These are phyloP conservation scores for Diaporthe aspalathi DNA, from an alignment of 2,329 filamentous ascomycete species.

Conservation along the genomic window DNA sequence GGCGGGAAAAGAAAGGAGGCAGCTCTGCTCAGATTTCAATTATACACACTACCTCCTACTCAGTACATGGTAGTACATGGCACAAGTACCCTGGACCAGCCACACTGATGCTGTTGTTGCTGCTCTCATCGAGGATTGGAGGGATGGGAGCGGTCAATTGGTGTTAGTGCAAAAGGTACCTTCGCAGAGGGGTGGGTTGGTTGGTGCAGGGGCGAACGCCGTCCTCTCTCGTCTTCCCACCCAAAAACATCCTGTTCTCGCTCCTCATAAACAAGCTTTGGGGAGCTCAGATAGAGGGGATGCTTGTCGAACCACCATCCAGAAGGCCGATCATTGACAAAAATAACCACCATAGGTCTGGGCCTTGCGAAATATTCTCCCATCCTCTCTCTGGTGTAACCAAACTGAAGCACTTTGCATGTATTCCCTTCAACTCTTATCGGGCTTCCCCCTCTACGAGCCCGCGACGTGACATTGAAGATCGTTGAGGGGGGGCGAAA, in stretches of 20 bases:
- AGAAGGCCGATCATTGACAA: slow-evolving; percentile 24
- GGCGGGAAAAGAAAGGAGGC: slow-evolving; percentile 32
- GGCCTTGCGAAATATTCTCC: slow-evolving; percentile 17
- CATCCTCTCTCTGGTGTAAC: neutral
- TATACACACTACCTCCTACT: neutral
- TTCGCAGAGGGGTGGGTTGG: neutral
- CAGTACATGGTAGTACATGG: neutral
- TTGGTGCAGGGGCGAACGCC: neutral
- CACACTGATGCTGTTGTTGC: neutral
- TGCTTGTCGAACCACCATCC: slow-evolving; percentile 28
- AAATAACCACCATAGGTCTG: slow-evolving; percentile 7
- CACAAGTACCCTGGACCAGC: too few relatives aligned
- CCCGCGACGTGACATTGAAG: slow-evolving; percentile 10
- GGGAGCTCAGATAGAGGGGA: slow-evolving; percentile 17
- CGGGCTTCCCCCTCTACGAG: neutral
- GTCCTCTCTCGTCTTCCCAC: slow-evolving; percentile 27
- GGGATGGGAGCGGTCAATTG: slow-evolving; percentile 17
- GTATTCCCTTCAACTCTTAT: slow-evolving; percentile 17
- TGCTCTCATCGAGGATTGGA: too few relatives aligned
- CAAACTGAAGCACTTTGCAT: too few relatives aligned
- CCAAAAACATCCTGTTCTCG: neutral
- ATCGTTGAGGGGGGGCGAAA: slow-evolving; percentile 32
- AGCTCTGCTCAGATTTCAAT: slow-evolving; percentile 35
- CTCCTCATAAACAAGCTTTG: slow-evolving; percentile 4
- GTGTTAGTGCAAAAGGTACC: slow-evolving; percentile 11